Percentiles rank a stretch among this genome's conserved stretches.
Conservation (phyloP, 257 asterid species). For the Gardenia jasminoides region DNA sequence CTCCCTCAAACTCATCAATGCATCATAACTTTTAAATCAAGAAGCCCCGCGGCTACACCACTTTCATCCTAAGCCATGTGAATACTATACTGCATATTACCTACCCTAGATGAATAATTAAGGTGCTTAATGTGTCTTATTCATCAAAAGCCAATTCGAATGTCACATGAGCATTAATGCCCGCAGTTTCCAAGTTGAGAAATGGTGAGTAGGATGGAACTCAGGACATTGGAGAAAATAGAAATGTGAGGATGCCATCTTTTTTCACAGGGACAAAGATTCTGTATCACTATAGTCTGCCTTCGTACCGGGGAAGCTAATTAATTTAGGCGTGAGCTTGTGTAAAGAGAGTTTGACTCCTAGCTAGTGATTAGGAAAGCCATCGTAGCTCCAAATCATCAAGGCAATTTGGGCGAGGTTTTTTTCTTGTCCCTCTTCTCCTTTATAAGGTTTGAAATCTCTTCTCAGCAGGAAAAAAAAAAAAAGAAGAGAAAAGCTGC, state of each 20-base stretch:
- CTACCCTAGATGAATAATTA: constrained; percentile 21
- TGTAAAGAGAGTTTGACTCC: background rate
- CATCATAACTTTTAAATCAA: constrained; percentile 10
- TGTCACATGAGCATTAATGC: constrained; percentile 20
- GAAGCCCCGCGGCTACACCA: constrained; percentile 26
- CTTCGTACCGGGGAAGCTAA: background rate
- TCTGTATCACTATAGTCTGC: background rate
- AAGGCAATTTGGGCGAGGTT: too few species aligned
- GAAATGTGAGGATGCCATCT: background rate
- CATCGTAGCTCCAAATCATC: background rate
- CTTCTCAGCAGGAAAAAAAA: too few species aligned
- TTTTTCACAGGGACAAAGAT: background rate
- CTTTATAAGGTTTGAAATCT: too few species aligned
- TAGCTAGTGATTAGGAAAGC: background rate
- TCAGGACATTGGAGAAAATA: constrained; percentile 20
- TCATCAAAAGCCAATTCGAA: background rate
- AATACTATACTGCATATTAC: constrained; percentile 24
- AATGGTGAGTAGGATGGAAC: constrained; percentile 28
- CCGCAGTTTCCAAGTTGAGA: constrained; percentile 4
- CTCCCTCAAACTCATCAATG: background rate
- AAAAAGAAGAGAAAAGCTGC: too few species aligned
- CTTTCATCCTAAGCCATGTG: constrained; percentile 40
- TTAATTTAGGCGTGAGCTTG: background rate
- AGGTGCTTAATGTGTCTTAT: background rate
- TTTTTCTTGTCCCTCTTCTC: too few species aligned